Evolutionary conservation across 2,329 filamentous ascomycete species (phyloP), one percentile per base, ranked within the genome.

Genomic region (Fusarium praegraminearum): DNA sequence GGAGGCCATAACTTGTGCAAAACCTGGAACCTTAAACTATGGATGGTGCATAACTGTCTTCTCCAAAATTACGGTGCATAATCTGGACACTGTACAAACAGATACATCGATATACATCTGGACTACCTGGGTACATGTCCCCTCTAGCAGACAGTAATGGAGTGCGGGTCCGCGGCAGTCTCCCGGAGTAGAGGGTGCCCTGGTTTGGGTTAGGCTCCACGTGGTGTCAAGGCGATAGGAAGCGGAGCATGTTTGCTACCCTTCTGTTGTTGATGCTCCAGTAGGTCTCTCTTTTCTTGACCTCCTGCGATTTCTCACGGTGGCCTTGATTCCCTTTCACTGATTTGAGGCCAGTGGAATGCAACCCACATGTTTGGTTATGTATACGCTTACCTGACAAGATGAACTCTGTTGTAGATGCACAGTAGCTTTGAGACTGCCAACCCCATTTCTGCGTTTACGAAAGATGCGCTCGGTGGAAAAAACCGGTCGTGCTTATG

Each of bases 91-190:
- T 46, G 28, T 46, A 30, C 3, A 46, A n/a, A 15, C 3, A 46
- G 26, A 30, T 46, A 46, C 26, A 32, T 32, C 18, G 9, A 46
- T 46, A 7, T 24, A 56, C 45, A 45, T 69, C 53, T 51, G 43
- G 69, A 49, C 66, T 67, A 68, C 70, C 11, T 18, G 16, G 18
- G 12, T 15, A 9, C 22, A 44, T 16, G n/a, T 15, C 20, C 36
- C 26, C 26, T 15, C 20, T 43, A 43, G 8, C 15, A 22, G n/a
- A 70, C 62, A 60, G 58, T 57, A 52, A 64, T 73, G 52, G 69
- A 56, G 62, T 64, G 64, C 66, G 73, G 73, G 72, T 75, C 72
- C 74, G 74, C 72, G 74, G 74, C 71, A 73, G 58, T 56, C 58
- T 76, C 70, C 74, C 74, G 74, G 71, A 59, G 67, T 58, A 70